These are phyloP conservation scores for Fragosphaeria purpurea DNA, from an alignment of 2,329 filamentous ascomycete genomes.

Conservation along the genomic window DNA sequence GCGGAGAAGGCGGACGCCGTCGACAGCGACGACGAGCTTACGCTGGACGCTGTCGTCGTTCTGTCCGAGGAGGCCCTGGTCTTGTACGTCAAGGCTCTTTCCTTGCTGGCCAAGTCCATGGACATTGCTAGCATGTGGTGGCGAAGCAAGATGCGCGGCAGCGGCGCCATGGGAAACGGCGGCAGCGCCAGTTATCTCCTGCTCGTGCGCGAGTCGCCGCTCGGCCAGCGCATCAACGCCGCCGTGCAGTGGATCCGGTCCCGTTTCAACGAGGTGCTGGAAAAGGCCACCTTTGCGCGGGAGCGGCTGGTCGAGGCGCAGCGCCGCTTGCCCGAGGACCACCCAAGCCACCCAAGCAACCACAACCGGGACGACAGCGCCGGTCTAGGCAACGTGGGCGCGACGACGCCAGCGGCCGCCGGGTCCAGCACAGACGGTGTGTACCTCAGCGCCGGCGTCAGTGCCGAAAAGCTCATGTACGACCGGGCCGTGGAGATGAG, in stretches of 20 bases:
- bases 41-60: constrained; percentile 72
- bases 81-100: constrained; percentile 88
- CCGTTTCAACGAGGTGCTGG: constrained; percentile 92
- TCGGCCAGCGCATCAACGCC: constrained; percentile 69
- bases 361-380: constrained; percentile 36
- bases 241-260: constrained; percentile 92
- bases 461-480: constrained; percentile 96
- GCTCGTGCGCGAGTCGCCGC: constrained; percentile 35
- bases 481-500: constrained; percentile 97
- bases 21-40: constrained; percentile 68
- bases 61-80: constrained; percentile 92
- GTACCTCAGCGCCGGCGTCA: constrained; percentile 76
- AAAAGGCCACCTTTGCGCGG: constrained; percentile 92
- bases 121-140: constrained; percentile 92
- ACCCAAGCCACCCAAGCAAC: constrained; percentile 78
- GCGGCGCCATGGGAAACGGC: constrained; percentile 25
- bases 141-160: constrained; percentile 64
- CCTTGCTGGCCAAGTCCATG: constrained; percentile 86
- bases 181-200: constrained; percentile 22
- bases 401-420: constrained; percentile 30
- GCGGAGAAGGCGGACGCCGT: constrained; percentile 38
- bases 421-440: constrained; percentile 64
- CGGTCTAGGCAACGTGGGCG: constrained; percentile 38
- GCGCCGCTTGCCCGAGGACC: constrained; percentile 69
- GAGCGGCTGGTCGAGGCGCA: constrained; percentile 81